Conservation (phyloP, 129 eudicot genomes). For the Lonicera japonica region DNA sequence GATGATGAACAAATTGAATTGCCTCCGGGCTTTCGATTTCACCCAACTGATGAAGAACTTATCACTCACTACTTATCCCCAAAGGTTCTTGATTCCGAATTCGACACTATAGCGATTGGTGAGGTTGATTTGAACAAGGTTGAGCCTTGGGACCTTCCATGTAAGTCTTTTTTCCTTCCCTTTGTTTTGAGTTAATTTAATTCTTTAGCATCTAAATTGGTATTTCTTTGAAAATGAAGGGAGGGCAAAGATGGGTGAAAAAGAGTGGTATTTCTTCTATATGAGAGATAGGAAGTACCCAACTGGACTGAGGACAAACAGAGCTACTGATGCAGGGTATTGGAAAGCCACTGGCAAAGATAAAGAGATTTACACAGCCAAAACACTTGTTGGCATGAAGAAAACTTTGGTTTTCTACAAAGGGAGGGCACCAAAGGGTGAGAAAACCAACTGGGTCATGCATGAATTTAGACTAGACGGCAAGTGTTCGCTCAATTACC, state of each 20-base stretch:
- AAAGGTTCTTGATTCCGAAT: conserved; percentile 43
- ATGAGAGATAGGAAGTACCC: conserved; percentile 79
- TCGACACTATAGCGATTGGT: conserved; percentile 53
- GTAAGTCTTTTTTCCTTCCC: conserved; percentile 27
- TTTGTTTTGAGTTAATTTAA: background rate
- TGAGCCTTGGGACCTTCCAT: conserved; percentile 96
- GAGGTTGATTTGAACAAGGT: conserved; percentile 90
- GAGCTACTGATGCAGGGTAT: conserved; percentile 68
- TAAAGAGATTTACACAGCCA: conserved; percentile 51
- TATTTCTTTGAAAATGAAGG: conserved; percentile 24
- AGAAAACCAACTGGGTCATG: conserved; percentile 80
- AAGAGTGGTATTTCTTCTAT: conserved; percentile 88
- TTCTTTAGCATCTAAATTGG: background rate
- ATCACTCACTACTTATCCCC: conserved; percentile 68
- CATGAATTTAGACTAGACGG: conserved; percentile 76
- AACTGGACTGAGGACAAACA: conserved; percentile 67
- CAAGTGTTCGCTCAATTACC: conserved; percentile 22
- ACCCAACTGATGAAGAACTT: conserved; percentile 83
- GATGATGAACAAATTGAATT: conserved; percentile 44
- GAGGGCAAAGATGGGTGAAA: conserved; percentile 87
- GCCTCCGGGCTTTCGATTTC: conserved; percentile 88
- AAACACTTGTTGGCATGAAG: conserved; percentile 63
- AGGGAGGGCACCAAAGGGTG: conserved; percentile 84
- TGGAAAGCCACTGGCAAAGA: conserved; percentile 92
- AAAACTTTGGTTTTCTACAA: conserved; percentile 65